Evolutionary conservation across 352 stramenopile genomes (phyloP), one percentile per base, ranked within the genome.

Genomic region (Phytophthora aleatoria): DNA sequence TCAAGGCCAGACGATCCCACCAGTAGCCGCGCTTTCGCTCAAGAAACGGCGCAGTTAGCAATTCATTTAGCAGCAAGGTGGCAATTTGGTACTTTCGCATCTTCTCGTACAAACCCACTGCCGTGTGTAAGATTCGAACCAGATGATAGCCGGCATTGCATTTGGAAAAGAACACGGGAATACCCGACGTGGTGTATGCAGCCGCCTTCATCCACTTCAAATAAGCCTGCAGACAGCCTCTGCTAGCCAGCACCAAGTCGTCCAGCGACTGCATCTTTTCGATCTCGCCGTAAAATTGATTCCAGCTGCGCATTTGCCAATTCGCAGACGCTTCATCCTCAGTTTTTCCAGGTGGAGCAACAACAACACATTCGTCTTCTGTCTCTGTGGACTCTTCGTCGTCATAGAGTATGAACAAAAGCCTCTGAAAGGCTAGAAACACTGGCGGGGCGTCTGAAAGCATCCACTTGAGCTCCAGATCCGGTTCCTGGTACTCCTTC

Each of bases 71-170:
- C 20, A 95, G 36, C 10, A 87, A 60, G 1, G 80, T 74, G 6
- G 87, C 83, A 5, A 89, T 73, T 44, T 90, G 69, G 58, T 95
- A 92, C 64, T 84, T 85, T 0, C 83, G 76, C 45, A 83, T 80
- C 67, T 92, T 93, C 39, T 95, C 87, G 44, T 92, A 95, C 12
- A 94, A 26, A 0, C 44, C 51, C 26, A 84, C 81, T 0, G 82
- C 83, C 8, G 61, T 74, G 43, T 92, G 66, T 8, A 95, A 61
- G 9, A 81, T 69, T n/a, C 82, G 74, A 35, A 83, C 75, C 3
- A 94, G 57, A 47, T 88, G 79, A 44, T 95, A 91, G 1, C 79
- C 81, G 3, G 84, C 85, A 44, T 92, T 84, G 56, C 74, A 93
- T 39, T 81, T 89, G 27, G 67, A 64, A 24, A 87, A 91, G 57